Evolutionary conservation across 2,329 filamentous ascomycete species (phyloP).

Genomic region (Ceratocystis lukuohia): DNA sequence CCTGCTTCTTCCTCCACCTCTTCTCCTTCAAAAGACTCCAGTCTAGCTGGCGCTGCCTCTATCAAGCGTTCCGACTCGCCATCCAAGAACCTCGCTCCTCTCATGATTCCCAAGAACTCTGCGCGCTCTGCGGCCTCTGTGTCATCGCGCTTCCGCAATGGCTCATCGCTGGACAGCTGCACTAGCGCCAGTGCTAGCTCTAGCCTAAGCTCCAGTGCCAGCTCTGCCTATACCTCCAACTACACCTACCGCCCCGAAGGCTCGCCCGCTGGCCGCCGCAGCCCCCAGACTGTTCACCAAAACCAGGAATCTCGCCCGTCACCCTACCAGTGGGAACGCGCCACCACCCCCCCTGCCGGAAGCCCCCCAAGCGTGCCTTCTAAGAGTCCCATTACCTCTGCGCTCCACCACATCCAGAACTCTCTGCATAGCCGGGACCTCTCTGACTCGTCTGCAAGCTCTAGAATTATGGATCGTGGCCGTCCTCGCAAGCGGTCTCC

Average conservation of each 20-base stretch:
- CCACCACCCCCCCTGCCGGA: conserved; percentile 4
- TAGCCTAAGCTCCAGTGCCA: neutral
- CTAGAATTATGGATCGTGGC: conserved; percentile 46
- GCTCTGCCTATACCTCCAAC: neutral
- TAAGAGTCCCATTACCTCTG: conserved; percentile 2
- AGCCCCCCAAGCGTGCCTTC: conserved; percentile 12
- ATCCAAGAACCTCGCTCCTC: conserved; percentile 11
- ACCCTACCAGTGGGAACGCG: conserved; percentile 4
- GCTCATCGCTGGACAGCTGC: conserved; percentile 13
- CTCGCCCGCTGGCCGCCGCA: conserved; percentile 5
- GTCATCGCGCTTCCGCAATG: conserved; percentile 16
- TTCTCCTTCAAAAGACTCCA: neutral
- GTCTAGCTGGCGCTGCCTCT: neutral
- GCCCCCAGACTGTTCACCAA: neutral
- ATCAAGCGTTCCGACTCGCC: conserved; percentile 14
- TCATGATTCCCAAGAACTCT: conserved; percentile 15
- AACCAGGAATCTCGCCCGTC: neutral
- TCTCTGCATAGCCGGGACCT: conserved; percentile 36
- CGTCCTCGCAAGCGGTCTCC: conserved; percentile 44
- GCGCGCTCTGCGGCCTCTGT: conserved; percentile 6
- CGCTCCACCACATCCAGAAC: neutral
- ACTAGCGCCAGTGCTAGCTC: neutral
- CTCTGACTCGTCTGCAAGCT: conserved; percentile 32
- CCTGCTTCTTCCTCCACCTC: neutral
- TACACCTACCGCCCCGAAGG: conserved; percentile 9